Percentiles rank a stretch among this genome's conserved stretches.
Evolutionary conservation across 768 basidiomycete genomes (phyloP).

Genomic region (Cubamyces lactineus): DNA sequence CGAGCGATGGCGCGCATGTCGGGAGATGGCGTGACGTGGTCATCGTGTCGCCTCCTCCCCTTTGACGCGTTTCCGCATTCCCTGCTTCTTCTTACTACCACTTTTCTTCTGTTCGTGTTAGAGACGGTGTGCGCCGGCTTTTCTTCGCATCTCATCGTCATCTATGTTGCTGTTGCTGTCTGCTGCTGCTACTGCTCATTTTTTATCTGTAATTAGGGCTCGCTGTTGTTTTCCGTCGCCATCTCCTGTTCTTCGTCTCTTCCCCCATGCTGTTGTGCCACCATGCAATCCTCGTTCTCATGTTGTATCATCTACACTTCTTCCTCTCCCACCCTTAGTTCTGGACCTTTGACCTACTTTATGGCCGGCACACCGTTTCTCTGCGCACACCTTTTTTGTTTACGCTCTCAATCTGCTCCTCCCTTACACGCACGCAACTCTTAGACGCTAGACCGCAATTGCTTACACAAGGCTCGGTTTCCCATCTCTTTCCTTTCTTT

Average conservation of each 20-base stretch:
- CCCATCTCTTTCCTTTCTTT: neutral
- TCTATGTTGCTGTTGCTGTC: neutral
- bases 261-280: slow-evolving; percentile 11
- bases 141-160: slow-evolving; percentile 10
- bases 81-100: neutral
- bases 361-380: slow-evolving; percentile 16
- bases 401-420: neutral
- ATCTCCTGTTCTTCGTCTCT: neutral
- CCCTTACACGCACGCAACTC: neutral
- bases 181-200: neutral
- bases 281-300: neutral
- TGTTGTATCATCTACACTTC: slow-evolving; percentile 12
- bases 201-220: slow-evolving; percentile 4
- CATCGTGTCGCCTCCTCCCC: neutral
- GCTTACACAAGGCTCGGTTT: neutral
- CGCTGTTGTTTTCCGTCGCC: neutral
- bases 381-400: neutral
- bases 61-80: neutral
- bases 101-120: neutral
- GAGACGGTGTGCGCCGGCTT: slow-evolving; percentile 11
- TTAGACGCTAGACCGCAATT: slow-evolving; percentile 23
- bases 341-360: slow-evolving; percentile 12
- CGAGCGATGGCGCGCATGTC: slow-evolving; percentile 20
- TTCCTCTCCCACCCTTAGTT: neutral
- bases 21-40: slow-evolving; percentile 21